Conservation (phyloP, 2,329 filamentous ascomycete species). For the Xylariaceae sp. region DNA sequence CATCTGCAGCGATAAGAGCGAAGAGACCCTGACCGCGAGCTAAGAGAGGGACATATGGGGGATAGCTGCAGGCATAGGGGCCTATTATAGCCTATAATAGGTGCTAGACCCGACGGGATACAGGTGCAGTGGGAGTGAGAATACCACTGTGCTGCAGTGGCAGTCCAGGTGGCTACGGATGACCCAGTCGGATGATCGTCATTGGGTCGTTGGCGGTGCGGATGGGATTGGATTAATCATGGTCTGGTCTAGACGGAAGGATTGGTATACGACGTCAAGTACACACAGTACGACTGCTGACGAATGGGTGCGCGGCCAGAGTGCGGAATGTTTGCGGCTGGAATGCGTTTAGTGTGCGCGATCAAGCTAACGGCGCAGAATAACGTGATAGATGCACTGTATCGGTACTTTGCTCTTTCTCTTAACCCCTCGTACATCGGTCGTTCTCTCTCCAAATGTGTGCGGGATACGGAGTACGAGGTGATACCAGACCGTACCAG, state of each 20-base stretch:
- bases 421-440: no score
- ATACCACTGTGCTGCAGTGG: background rate
- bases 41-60: no score
- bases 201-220: background rate
- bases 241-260: constrained; percentile 2
- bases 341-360: background rate
- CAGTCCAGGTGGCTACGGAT: background rate
- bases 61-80: background rate
- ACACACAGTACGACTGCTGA: background rate
- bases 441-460: no score
- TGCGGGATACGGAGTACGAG: no score
- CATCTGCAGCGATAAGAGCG: background rate
- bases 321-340: background rate
- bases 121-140: no score
- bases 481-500: no score
- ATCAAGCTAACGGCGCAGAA: no score
- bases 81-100: background rate
- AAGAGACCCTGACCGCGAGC: background rate
- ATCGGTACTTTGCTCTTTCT: no score
- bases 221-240: background rate
- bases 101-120: background rate
- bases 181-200: background rate
- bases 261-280: no score
- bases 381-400: no score
- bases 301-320: background rate